Base-by-base conservation (phyloP, 2,329 filamentous ascomycete species). In the Hypoxylon rubiginosum region DNA sequence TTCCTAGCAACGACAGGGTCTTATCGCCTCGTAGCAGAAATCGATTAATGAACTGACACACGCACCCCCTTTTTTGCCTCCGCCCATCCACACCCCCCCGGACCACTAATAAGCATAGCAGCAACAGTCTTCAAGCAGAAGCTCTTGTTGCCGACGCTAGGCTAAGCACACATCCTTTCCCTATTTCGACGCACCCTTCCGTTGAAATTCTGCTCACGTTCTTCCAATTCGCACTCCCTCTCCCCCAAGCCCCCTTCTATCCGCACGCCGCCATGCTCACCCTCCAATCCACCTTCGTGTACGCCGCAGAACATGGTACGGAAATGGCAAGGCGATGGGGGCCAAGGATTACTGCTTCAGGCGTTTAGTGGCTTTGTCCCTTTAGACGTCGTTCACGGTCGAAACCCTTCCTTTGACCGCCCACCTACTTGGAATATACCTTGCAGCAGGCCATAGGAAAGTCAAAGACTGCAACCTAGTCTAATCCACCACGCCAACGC, bases 371-470 rank as follows among this genome's bases (percentile, higher is more conserved):
- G 63, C 74, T 74, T 74, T 75, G 70, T 71, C 72, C 50, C 53
- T 65, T 74, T 69, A 57, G 70, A 73, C 70, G 64, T 73, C 69
- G 72, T 74, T 74, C 72, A 69, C 46, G 58, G 64, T 61, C 60
- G 74, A 75, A 75, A 71, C 73, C 70, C 72, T 73, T 72, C 70
- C 75, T 74, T 75, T 76, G 70, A 73, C 73, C 68, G 72, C 72
- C 74, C 71, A 68, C 69, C 64, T 62, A 58, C 65, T 68, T 71
- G 66, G 71, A 73, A 71, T 69, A 73, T 71, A 75, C 74, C 72
- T 74, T 76, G 73, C 71, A 74, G 69, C 67, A 59, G 69, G 70
- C 68, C 69, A 69, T 72, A 62, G 45, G 60, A 70, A 69, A 71
- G 62, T 72, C 71, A 72, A 76, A 76, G 73, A 59, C 71, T 72